Percentiles rank a stretch among this genome's conserved stretches.
Evolutionary conservation across 2,329 filamentous ascomycete species (phyloP).

Genomic region (Fusarium multiceps): DNA sequence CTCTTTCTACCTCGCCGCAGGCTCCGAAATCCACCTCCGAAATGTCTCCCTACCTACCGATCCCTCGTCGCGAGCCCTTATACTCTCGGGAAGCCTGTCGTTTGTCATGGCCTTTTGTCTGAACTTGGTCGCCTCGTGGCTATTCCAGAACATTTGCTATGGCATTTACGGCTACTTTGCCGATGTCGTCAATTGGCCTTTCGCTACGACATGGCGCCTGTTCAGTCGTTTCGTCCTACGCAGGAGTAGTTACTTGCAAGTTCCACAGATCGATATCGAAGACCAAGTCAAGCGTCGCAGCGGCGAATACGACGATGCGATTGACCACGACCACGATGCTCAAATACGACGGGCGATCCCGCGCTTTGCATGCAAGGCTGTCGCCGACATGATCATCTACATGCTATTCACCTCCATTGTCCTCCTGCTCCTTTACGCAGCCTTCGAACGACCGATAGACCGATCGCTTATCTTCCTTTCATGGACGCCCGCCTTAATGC

Average conservation of each 20-base stretch:
- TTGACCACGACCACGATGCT: background rate
- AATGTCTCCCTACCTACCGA: conserved; percentile 50
- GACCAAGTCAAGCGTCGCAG: background rate
- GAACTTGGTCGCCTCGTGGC: conserved; percentile 36
- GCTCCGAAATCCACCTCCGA: conserved; percentile 52
- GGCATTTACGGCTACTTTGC: conserved; percentile 32
- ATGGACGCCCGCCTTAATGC: conserved; percentile 50
- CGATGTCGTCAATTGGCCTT: conserved; percentile 45
- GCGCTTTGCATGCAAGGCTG: background rate
- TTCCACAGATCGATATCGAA: conserved; percentile 44
- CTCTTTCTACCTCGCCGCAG: conserved; percentile 49
- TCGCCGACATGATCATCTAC: conserved; percentile 4
- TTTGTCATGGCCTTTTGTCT: conserved; percentile 33
- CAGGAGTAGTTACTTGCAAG: conserved; percentile 25
- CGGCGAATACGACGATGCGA: background rate
- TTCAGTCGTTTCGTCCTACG: background rate
- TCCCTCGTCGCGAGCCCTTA: conserved; percentile 45
- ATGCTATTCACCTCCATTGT: background rate
- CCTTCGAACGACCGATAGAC: conserved; percentile 45
- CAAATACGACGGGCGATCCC: background rate
- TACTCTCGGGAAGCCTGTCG: conserved; percentile 49
- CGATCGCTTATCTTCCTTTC: conserved; percentile 51
- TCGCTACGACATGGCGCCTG: conserved; percentile 23
- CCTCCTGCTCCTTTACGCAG: conserved; percentile 37
- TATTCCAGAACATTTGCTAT: conserved; percentile 45